These are phyloP conservation scores for Cocos nucifera DNA, from an alignment of 176 grass and related monocot genomes.

Conservation along the genomic window DNA sequence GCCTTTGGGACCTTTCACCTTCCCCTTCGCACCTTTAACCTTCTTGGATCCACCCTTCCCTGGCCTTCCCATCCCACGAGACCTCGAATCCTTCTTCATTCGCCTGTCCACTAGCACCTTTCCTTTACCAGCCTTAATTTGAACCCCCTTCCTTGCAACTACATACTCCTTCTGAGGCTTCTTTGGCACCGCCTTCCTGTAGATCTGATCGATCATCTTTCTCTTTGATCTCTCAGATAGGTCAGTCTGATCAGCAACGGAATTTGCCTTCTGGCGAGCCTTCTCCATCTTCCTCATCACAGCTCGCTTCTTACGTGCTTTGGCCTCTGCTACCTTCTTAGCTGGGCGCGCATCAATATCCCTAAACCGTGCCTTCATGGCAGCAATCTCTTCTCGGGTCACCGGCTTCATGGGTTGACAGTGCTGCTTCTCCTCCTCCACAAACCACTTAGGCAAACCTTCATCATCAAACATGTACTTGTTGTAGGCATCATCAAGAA, in stretches of 20 bases:
- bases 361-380: conserved; percentile 76
- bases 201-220: conserved; percentile 85
- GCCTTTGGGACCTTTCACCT: conserved; percentile 19
- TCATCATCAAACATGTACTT: conserved; percentile 88
- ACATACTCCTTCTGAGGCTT: conserved; percentile 85
- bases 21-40: conserved; percentile 20
- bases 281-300: conserved; percentile 61
- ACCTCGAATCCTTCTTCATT: conserved; percentile 90
- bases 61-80: conserved; percentile 31
- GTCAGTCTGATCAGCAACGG: conserved; percentile 68
- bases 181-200: conserved; percentile 81
- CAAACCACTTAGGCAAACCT: conserved; percentile 79
- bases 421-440: conserved; percentile 80
- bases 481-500: conserved; percentile 86
- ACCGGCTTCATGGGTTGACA: conserved; percentile 56
- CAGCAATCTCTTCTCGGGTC: conserved; percentile 68
- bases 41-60: conserved; percentile 14
- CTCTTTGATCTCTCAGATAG: conserved; percentile 66
- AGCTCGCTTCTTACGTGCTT: conserved; percentile 80
- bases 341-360: conserved; percentile 84
- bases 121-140: conserved; percentile 50
- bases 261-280: conserved; percentile 72
- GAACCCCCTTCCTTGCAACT: conserved; percentile 83
- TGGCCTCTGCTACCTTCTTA: conserved; percentile 91
- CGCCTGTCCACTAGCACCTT: conserved; percentile 73